These are phyloP conservation scores for Xylaria arbuscula DNA, from an alignment of 2,329 filamentous ascomycete genomes.

Conservation along the genomic window DNA sequence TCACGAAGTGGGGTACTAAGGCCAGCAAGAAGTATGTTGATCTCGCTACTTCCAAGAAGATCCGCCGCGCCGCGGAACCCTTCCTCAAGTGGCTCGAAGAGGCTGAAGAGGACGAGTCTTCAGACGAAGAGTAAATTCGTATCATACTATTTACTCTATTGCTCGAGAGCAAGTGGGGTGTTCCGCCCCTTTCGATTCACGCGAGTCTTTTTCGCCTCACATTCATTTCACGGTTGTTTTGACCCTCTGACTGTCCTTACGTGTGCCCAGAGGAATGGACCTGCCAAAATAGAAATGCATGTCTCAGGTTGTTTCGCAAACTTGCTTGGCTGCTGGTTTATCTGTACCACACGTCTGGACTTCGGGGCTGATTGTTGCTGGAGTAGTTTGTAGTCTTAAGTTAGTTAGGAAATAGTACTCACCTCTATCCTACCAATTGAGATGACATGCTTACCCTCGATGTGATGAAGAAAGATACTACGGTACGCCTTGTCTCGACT, in stretches of 20 bases:
- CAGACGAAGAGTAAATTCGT: slow-evolving; percentile 62
- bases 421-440: slow-evolving; percentile 19
- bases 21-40: slow-evolving; percentile 99
- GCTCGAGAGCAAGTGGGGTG: neutral
- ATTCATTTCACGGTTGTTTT: slow-evolving; percentile 25
- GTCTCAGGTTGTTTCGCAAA: slow-evolving; percentile 11
- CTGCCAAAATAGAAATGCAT: slow-evolving; percentile 18
- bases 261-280: slow-evolving; percentile 5
- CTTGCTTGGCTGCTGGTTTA: slow-evolving; percentile 10
- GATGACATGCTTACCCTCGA: neutral
- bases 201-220: slow-evolving; percentile 12
- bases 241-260: neutral
- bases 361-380: neutral
- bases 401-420: slow-evolving; percentile 29
- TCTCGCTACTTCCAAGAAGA: slow-evolving; percentile 87
- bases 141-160: slow-evolving; percentile 2
- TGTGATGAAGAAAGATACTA: neutral
- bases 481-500: neutral
- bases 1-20: slow-evolving; percentile 91
- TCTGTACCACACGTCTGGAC: neutral
- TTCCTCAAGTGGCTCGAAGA: slow-evolving; percentile 95
- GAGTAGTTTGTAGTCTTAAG: slow-evolving; percentile 18
- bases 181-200: slow-evolving; percentile 12
- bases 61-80: slow-evolving; percentile 91
- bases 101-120: slow-evolving; percentile 80